These are phyloP conservation scores for Dioscorea cayenensis DNA, from an alignment of 116 monocot species.

Conservation along the genomic window DNA sequence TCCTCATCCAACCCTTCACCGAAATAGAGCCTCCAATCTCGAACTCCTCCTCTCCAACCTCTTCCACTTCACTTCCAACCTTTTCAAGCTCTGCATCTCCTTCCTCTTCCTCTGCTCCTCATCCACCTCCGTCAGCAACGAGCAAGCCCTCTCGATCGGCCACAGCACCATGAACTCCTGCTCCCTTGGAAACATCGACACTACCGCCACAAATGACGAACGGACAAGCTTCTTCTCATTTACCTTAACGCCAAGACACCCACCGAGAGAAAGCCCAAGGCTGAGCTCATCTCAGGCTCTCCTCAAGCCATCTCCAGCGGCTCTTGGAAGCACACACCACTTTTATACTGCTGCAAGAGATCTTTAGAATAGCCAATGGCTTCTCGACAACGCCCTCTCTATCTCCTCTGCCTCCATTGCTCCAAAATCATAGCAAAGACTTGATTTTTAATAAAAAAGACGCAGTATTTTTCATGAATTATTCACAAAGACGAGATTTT, in stretches of 20 bases:
- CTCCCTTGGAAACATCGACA: too few species aligned
- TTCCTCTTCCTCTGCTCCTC: constrained; percentile 50
- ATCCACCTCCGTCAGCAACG: constrained; percentile 54
- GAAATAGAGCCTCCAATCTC: too few species aligned
- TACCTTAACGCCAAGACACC: constrained; percentile 37
- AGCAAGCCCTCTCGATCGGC: constrained; percentile 44
- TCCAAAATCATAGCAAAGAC: background rate
- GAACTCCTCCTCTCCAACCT: constrained; percentile 32
- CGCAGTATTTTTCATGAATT: background rate
- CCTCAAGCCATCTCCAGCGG: constrained; percentile 4
- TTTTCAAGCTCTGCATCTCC: constrained; percentile 43
- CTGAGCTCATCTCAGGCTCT: constrained; percentile 61
- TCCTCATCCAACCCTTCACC: too few species aligned
- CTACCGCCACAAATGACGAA: too few species aligned
- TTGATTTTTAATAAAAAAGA: background rate
- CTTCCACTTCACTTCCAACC: constrained; percentile 59
- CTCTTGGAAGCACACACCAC: background rate
- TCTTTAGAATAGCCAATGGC: constrained; percentile 18
- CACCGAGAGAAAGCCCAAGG: constrained; percentile 56
- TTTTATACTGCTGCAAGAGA: constrained; percentile 30
- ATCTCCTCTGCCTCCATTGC: constrained; percentile 4
- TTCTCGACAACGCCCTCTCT: background rate
- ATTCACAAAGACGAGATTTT: background rate
- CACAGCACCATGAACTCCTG: background rate
- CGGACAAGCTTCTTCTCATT: too few species aligned